These are phyloP conservation scores for Rhizopogon vesiculosus DNA, from an alignment of 768 basidiomycete genomes.

Conservation along the genomic window DNA sequence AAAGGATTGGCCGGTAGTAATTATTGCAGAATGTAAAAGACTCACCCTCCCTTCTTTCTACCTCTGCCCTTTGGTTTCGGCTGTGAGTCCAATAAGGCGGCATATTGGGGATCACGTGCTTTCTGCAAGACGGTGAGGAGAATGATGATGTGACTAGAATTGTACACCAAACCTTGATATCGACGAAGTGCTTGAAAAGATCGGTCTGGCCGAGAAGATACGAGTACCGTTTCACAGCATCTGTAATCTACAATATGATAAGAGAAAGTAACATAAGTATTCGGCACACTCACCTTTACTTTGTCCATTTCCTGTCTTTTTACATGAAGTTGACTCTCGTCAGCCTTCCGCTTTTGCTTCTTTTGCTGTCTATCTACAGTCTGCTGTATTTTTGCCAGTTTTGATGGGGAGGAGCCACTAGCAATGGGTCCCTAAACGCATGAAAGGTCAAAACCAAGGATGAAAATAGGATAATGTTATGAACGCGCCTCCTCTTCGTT, in stretches of 20 bases:
- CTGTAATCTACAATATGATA: conserved; percentile 57
- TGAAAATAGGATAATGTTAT: conserved; percentile 4
- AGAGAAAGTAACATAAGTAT: conserved; percentile 1
- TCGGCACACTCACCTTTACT: conserved; percentile 55
- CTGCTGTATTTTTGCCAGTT: conserved; percentile 32
- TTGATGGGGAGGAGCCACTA: conserved; percentile 23
- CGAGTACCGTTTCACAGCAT: conserved; percentile 94
- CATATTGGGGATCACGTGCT: conserved; percentile 91
- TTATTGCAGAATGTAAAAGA: conserved; percentile 7
- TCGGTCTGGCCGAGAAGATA: conserved; percentile 99
- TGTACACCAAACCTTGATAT: conserved; percentile 69
- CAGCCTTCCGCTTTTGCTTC: conserved; percentile 57
- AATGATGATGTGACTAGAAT: background rate
- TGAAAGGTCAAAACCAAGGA: conserved; percentile 2
- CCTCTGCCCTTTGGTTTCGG: conserved; percentile 82
- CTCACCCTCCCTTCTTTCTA: conserved; percentile 75
- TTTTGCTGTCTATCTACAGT: conserved; percentile 36
- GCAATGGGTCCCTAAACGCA: conserved; percentile 15
- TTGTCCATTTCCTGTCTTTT: conserved; percentile 86
- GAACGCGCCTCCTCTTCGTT: conserved; percentile 32
- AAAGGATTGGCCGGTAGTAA: conserved; percentile 1
- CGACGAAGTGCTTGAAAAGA: conserved; percentile 96
- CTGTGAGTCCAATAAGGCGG: conserved; percentile 82
- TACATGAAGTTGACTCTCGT: conserved; percentile 62
- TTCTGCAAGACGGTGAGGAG: conserved; percentile 38